Evolutionary conservation across 2,329 filamentous ascomycete species (phyloP), one percentile per base, ranked within the genome.

Genomic region (Septoria petroselini): DNA sequence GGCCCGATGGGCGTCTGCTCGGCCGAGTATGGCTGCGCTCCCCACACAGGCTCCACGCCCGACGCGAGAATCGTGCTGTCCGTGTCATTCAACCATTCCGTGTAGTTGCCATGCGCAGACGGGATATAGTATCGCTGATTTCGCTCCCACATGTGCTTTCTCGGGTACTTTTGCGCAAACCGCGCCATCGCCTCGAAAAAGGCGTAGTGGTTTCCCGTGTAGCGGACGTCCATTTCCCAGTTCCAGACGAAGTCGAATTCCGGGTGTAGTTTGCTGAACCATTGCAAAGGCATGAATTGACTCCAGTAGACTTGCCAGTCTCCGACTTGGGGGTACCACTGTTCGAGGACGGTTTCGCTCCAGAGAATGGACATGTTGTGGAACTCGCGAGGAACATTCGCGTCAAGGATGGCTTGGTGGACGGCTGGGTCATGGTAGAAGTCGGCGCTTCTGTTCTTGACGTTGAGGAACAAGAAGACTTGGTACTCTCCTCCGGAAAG

Each of bases 311-410:
- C 83, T 0, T 88, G 86, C 6, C 66, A 66, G 37, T 69, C 69
- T 30, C 70, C 68, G 33, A 91, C 76, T 34, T 85, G 78, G 41
- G 78, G 76, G 56, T 76, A 75, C 68, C 81, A 88, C 27, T 85
- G 81, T 58, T 93, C 88, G 62, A 87, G 83, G 69, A 95, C 88
- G 9, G 85, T 85, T 68, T 94, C 88, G 1, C 87, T 91, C 91
- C 91, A 96, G 3, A 96, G 76, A 0, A 87, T 91, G n/a, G 87
- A 86, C 65, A 96, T 82, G 34, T 87, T 87, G 51, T 79, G 84
- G 70, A 96, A 95, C 65, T 96, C 91, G 57, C 82, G 77, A 0
- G 91, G 86, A 9, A 91, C 64, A 7, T n/a, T 34, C 19, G 27
- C 17, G 4, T 47, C 29, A 7, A 52, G 39, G 2, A 42, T 30